phyloP scores from a whole-genome alignment of 305 asterid species.

The Fraxinus latifolia region DNA sequence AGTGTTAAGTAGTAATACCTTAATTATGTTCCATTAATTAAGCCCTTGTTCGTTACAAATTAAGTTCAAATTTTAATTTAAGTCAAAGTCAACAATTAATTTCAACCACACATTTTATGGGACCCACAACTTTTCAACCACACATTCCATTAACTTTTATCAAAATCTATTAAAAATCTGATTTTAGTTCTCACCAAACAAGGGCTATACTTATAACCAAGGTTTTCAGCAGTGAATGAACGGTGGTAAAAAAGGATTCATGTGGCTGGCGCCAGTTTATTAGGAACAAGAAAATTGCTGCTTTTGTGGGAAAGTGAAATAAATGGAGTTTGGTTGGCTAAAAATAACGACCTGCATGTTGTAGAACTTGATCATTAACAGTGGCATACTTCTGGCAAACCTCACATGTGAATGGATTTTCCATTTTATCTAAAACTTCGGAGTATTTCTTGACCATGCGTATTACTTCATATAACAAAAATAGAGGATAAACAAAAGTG shows the following conservation, averaged over 20 bases:
- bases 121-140: neutral
- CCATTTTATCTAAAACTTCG: neutral
- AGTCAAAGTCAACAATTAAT: neutral
- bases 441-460: neutral
- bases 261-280: neutral
- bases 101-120: neutral
- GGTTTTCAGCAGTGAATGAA: neutral
- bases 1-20: no score
- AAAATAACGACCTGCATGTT: neutral
- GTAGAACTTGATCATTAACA: neutral
- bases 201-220: neutral
- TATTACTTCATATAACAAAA: neutral
- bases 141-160: no score
- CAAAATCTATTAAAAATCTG: no score
- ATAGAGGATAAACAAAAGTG: neutral
- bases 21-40: no score
- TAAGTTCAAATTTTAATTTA: no score
- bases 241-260: neutral
- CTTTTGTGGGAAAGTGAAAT: neutral
- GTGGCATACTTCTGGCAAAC: neutral
- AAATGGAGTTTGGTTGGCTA: neutral
- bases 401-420: neutral
- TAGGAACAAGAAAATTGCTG: neutral
- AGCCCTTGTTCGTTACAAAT: no score
- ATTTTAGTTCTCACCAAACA: neutral